phyloP scores from a whole-genome alignment of 1,284 basidiomycete genomes.

The Golubevia sp. region DNA sequence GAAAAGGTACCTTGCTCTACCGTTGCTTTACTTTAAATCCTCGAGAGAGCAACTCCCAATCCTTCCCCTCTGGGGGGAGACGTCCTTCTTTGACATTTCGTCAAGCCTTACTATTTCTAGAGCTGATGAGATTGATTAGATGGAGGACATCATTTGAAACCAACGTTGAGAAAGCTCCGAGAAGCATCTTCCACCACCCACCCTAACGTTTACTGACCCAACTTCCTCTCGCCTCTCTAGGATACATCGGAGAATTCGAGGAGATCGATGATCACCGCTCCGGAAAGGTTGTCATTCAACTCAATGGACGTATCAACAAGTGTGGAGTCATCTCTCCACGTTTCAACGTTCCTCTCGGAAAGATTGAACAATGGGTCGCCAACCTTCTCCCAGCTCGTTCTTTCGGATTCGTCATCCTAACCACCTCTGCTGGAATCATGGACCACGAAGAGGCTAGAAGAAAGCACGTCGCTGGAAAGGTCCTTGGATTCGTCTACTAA shows the following conservation, averaged over 20 bases:
- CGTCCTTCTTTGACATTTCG: too few relatives aligned
- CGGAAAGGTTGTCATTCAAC: conserved; percentile 59
- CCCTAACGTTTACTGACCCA: background rate
- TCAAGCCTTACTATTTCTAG: too few relatives aligned
- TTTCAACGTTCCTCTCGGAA: conserved; percentile 57
- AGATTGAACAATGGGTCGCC: conserved; percentile 58
- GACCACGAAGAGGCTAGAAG: conserved; percentile 61
- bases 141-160: background rate
- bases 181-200: too few relatives aligned
- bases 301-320: conserved; percentile 61
- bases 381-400: conserved; percentile 62
- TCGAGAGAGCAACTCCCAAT: too few relatives aligned
- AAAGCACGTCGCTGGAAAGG: conserved; percentile 61
- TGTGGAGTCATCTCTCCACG: conserved; percentile 61
- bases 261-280: conserved; percentile 60
- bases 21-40: too few relatives aligned
- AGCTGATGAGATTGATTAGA: too few relatives aligned
- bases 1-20: too few relatives aligned
- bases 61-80: too few relatives aligned
- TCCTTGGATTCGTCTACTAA: conserved; percentile 57
- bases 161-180: background rate
- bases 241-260: conserved; percentile 61
- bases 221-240: conserved; percentile 13
- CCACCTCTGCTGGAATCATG: conserved; percentile 60
- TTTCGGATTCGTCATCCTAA: conserved; percentile 56